Conservation (phyloP, 1,139 yeast species). For the Pichia sp. region DNA sequence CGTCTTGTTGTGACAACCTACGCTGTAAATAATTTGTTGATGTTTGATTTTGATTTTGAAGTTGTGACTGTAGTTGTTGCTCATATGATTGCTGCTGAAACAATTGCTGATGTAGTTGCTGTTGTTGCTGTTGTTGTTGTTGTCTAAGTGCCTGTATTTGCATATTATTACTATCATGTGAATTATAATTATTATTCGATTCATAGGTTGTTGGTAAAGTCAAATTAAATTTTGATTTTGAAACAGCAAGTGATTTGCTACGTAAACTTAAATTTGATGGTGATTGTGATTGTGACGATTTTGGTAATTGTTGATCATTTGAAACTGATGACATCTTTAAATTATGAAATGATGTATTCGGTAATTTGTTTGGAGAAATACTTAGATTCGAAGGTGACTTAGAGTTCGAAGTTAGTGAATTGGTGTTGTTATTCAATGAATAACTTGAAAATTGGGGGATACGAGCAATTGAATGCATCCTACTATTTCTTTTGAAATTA, state of each 20-base stretch:
- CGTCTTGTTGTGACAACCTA: conserved; percentile 8
- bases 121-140: not conserved
- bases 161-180: not conserved
- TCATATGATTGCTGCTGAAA: conserved; percentile 1
- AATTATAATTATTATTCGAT: conserved; percentile 15
- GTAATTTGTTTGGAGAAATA: not conserved
- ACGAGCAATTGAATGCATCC: conserved; percentile 10
- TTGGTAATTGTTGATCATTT: not conserved
- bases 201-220: conserved; percentile 48
- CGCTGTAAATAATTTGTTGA: not conserved
- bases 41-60: conserved; percentile 7
- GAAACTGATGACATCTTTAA: conserved; percentile 1
- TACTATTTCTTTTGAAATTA: not conserved
- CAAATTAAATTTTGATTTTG: conserved; percentile 17
- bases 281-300: not conserved
- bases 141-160: not conserved
- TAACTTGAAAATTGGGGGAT: conserved; percentile 1
- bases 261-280: not conserved
- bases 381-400: not conserved
- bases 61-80: conserved; percentile 6
- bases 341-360: not conserved
- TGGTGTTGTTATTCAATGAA: not conserved
- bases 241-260: conserved; percentile 12
- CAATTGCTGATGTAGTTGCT: not conserved
- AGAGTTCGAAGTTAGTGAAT: not conserved